Evolutionary conservation across 1,284 basidiomycete species (phyloP), one percentile per base, ranked within the genome.

Genomic region (Coniophora puteana): DNA sequence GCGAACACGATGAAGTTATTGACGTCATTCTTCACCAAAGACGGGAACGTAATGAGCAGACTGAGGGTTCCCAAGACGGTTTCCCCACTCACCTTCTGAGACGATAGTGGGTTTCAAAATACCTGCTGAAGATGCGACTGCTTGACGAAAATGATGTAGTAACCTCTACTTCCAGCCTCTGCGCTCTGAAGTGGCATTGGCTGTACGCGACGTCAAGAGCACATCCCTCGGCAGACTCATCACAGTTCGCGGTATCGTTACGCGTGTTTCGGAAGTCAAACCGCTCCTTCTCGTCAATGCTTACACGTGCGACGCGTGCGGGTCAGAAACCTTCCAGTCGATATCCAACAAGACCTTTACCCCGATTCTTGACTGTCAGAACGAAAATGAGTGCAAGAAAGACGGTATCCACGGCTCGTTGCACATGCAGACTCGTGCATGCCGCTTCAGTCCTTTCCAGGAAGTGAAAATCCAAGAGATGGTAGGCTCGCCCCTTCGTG

Each of bases 381-480:
- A 89, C 49, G 74, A 81, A 47, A 73, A 74, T 24, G 80, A 85
- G 51, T 98, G 95, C 65, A 74, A 79, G 62, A 89, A 84, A 62
- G 95, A 98, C 59, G 76, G 82, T n/a, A 83, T 92, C 36, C 84
- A 76, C 25, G 93, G 94, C 6, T 88, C 88, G n/a, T 67, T 99
- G 44, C 91, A 96, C 59, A 97, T 98, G 89, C 96, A 99, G 67
- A 97, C 95, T 3, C 78, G 96, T 25, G 96, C 96, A 16, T 93
- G 90, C 67, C 85, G 96, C 45, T 99, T 99, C 66, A 90, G 89
- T 54, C 93, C 95, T 0, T 99, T 99, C 75, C 96, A 99, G 61
- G 96, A 99, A 64, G 83, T 97, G 51, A 96, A 96, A 67, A 92
- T 99, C 36, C 96, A 99, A 63, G 96, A 99, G 66, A 96, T 99